These are phyloP conservation scores for Suillus weaverae DNA, from an alignment of 768 basidiomycete species.

Conservation along the genomic window DNA sequence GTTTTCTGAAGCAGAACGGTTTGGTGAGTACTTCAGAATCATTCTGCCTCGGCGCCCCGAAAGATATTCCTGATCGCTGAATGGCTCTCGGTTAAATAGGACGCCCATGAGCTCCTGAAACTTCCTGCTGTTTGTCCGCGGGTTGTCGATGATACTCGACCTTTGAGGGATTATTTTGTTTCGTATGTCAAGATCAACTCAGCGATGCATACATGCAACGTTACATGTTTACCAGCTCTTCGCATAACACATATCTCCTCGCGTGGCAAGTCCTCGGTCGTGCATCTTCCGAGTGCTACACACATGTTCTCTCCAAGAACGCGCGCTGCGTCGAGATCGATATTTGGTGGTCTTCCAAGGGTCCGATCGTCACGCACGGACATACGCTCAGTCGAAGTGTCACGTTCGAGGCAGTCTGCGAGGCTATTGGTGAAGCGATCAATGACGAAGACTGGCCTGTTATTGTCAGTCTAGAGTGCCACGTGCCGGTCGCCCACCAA, in stretches of 20 bases:
- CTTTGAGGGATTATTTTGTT: conserved; percentile 57
- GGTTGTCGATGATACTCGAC: conserved; percentile 43
- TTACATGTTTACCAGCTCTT: conserved; percentile 41
- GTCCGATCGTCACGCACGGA: conserved; percentile 61
- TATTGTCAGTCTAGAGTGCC: conserved; percentile 62
- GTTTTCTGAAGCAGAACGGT: conserved; percentile 32
- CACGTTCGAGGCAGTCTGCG: conserved; percentile 51
- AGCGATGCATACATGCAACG: not conserved
- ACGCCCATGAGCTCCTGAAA: conserved; percentile 29
- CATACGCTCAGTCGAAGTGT: conserved; percentile 56
- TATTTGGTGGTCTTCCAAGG: conserved; percentile 58
- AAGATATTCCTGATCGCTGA: not conserved
- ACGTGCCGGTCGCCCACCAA: conserved; percentile 52
- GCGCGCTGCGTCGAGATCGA: conserved; percentile 69
- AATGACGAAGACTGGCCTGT: conserved; percentile 52
- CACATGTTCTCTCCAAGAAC: conserved; percentile 49
- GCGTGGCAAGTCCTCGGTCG: conserved; percentile 56
- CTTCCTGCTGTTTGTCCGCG: conserved; percentile 35
- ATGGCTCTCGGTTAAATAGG: conserved; percentile 21
- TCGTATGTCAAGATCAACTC: conserved; percentile 32
- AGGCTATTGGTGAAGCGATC: conserved; percentile 44
- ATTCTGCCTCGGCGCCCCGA: not conserved
- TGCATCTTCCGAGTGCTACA: conserved; percentile 54
- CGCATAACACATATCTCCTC: conserved; percentile 68
- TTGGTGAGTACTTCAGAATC: conserved; percentile 26